Evolutionary conservation across 345 rosid genomes (phyloP), one percentile per base, ranked within the genome.

Genomic region (Geranium rotundifolium): DNA sequence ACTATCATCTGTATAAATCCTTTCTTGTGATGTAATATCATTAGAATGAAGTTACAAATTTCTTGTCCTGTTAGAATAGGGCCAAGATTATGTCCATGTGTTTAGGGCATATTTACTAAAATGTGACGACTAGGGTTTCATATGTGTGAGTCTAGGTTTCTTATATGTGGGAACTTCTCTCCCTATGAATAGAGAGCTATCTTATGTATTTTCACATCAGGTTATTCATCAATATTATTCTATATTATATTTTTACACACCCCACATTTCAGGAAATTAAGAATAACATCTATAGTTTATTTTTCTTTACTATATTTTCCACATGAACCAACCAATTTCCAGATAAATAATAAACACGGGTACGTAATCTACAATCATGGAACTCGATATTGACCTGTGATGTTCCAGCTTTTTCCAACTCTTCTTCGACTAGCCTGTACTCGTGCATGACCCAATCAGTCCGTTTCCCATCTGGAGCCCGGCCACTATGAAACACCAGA

Each of bases 371-470:
- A 63, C 19, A 14, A 70, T 7, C 23, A 66, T 39, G 17, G 41
- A 17, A 50, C 41, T 31, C 59, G 19, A 29, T 64, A 41, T 70
- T 63, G 56, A 83, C 95, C 90, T 82, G 80, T 56, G 57, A 58
- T 41, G 59, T 56, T 62, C 84, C 80, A n/a, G 72, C 64, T 52
- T 31, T 80, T 27, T 82, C 82, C 29, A 69, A 69, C 67, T 86
- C 96, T 41, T 77, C 75, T 14, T 80, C 82, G 68, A 71, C 75
- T 52, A 91, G 84, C 27, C 82, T 78, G 67, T 91, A 91, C 69
- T 91, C 96, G n/a, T 91, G 87, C 84, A 88, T 85, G 23, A 86
- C 77, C 97, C 97, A 91, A 63, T 88, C 74, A 56, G 96, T 88
- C 58, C 85, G 73, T 56, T 63, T 64, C 63, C 88, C 91, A 19